These are phyloP conservation scores for Hypholoma fasciculare DNA, from an alignment of 768 basidiomycete species.

Conservation along the genomic window DNA sequence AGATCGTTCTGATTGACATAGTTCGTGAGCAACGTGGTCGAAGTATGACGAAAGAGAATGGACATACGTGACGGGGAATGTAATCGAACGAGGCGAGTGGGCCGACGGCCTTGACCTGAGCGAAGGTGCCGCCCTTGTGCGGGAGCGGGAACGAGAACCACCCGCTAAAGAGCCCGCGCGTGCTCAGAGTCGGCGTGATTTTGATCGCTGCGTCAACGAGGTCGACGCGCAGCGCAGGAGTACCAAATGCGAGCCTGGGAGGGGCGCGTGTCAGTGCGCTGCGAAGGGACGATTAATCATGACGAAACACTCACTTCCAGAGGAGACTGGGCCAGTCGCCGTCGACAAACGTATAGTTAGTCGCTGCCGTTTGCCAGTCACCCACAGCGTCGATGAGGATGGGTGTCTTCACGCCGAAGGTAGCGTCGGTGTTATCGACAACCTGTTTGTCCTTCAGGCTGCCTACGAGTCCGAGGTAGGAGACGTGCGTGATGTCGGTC, in stretches of 20 bases:
- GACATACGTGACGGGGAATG: slow-evolving; percentile 43
- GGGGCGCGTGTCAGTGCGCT: neutral
- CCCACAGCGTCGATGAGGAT: slow-evolving; percentile 39
- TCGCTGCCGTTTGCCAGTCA: slow-evolving; percentile 35
- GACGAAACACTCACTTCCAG: slow-evolving; percentile 27
- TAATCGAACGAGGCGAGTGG: slow-evolving; percentile 44
- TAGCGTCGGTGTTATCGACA: slow-evolving; percentile 48
- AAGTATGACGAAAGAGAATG: neutral
- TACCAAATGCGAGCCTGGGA: slow-evolving; percentile 45
- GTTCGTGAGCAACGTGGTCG: slow-evolving; percentile 5
- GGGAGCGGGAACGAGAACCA: slow-evolving; percentile 37
- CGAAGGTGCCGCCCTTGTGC: slow-evolving; percentile 32
- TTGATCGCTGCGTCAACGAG: slow-evolving; percentile 42
- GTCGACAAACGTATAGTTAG: slow-evolving; percentile 47
- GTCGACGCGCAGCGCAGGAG: slow-evolving; percentile 43
- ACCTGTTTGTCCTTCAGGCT: slow-evolving; percentile 47
- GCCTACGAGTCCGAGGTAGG: slow-evolving; percentile 43
- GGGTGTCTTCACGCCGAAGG: slow-evolving; percentile 45
- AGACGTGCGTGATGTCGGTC: slow-evolving; percentile 37
- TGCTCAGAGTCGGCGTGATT: slow-evolving; percentile 35
- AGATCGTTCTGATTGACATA: neutral
- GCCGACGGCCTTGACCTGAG: slow-evolving; percentile 40
- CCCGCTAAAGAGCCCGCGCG: slow-evolving; percentile 13
- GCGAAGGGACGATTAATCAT: neutral
- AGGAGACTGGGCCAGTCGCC: slow-evolving; percentile 40